phyloP scores from a whole-genome alignment of 1,284 basidiomycete genomes.

The Naganishia cerealis region DNA sequence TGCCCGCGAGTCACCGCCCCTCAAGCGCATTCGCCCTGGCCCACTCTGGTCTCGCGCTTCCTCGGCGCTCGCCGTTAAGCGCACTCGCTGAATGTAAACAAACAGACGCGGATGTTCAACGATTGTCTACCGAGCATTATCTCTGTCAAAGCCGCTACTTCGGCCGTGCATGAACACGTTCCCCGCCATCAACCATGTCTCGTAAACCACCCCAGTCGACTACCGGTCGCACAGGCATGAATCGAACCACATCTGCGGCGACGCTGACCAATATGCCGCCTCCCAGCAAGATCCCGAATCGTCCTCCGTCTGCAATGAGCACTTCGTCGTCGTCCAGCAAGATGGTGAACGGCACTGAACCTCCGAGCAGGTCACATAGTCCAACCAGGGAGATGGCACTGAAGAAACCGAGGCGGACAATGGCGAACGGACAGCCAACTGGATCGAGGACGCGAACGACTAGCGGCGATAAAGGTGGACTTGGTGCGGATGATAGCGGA shows the following conservation, averaged over 20 bases:
- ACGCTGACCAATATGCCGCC: slow-evolving; percentile 30
- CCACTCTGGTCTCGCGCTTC: not conserved
- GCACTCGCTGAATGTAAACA: slow-evolving; percentile 25
- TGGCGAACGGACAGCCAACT: slow-evolving; percentile 9
- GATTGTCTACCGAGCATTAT: slow-evolving; percentile 1
- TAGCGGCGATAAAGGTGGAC: slow-evolving; percentile 5
- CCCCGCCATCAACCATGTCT: slow-evolving; percentile 19
- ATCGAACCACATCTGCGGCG: slow-evolving; percentile 19
- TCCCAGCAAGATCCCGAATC: slow-evolving; percentile 29
- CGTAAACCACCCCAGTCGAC: slow-evolving; percentile 30
- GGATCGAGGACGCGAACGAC: not conserved
- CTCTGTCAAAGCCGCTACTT: not conserved
- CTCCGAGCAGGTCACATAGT: slow-evolving; percentile 26
- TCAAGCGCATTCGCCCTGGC: slow-evolving; percentile 5
- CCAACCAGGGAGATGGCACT: slow-evolving; percentile 13
- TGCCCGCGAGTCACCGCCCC: not conserved
- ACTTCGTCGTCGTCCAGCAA: slow-evolving; percentile 19
- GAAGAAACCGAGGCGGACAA: slow-evolving; percentile 18
- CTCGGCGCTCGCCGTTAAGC: not conserved
- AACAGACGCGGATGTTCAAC: slow-evolving; percentile 25
- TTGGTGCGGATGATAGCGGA: slow-evolving; percentile 36
- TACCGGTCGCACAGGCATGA: slow-evolving; percentile 19
- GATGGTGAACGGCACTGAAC: slow-evolving; percentile 5
- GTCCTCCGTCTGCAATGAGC: slow-evolving; percentile 30
- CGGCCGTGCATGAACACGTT: not conserved